A percentile compares a stretch with the other conserved stretches of the same genome.
phyloP scores from a whole-genome alignment of 2,329 filamentous ascomycete species.

The Neofusicoccum kwambonambiense region DNA sequence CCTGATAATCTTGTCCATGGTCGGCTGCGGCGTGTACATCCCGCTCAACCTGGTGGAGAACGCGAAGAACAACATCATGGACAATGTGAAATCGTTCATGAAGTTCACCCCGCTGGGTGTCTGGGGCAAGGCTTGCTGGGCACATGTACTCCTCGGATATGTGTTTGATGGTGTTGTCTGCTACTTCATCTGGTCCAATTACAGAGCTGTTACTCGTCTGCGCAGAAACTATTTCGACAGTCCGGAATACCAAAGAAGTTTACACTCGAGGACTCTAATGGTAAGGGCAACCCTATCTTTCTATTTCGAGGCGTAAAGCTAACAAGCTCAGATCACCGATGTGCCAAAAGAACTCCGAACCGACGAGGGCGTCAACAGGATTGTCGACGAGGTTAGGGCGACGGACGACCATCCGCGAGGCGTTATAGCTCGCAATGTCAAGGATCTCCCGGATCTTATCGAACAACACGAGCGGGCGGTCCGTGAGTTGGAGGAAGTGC shows the following conservation, averaged over 20 bases:
- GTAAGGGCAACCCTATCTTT: constrained; percentile 27
- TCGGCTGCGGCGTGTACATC: constrained; percentile 76
- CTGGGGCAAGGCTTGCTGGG: constrained; percentile 54
- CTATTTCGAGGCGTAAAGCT: neutral
- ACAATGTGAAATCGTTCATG: constrained; percentile 44
- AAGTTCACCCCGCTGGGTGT: constrained; percentile 59
- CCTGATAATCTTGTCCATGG: constrained; percentile 68
- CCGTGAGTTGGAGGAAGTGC: constrained; percentile 73
- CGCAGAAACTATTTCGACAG: constrained; percentile 80
- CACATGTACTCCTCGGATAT: constrained; percentile 59
- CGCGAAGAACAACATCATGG: constrained; percentile 33
- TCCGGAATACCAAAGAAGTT: constrained; percentile 80
- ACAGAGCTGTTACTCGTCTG: constrained; percentile 68
- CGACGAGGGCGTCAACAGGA: constrained; percentile 82
- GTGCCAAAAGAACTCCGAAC: constrained; percentile 73
- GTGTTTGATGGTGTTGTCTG: constrained; percentile 72
- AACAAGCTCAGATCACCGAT: constrained; percentile 65
- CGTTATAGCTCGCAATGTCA: constrained; percentile 87
- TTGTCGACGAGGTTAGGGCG: constrained; percentile 78
- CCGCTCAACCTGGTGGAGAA: constrained; percentile 66
- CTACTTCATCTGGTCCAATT: constrained; percentile 88
- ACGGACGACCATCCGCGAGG: constrained; percentile 76
- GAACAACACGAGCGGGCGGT: constrained; percentile 79
- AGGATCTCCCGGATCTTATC: constrained; percentile 81
- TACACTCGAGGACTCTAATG: constrained; percentile 70